Conservation (phyloP, 208 protist genomes). For the Acanthamoeba lugdunensis region DNA sequence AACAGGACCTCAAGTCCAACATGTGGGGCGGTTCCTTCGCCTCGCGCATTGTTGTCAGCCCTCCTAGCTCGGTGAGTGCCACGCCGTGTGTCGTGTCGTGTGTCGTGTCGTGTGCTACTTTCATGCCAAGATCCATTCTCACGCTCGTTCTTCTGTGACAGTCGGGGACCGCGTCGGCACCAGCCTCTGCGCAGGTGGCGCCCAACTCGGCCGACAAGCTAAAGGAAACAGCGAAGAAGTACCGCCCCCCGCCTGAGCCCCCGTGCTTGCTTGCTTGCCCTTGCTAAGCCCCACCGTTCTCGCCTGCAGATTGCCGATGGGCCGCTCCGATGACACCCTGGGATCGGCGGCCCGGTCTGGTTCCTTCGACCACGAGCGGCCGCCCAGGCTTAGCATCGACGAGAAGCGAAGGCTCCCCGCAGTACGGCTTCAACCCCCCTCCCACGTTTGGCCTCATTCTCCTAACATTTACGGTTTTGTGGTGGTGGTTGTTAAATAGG, state of each 20-base stretch:
- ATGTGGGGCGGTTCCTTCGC: conserved; percentile 30
- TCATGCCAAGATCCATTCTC: too few species aligned
- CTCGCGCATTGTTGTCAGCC: neutral
- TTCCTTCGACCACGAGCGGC: neutral
- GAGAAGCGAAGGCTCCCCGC: neutral
- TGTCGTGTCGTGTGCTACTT: too few species aligned
- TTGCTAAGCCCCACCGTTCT: neutral
- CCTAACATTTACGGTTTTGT: too few species aligned
- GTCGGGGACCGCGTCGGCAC: neutral
- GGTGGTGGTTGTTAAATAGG: neutral
- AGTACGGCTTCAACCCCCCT: neutral
- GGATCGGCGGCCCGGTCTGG: neutral
- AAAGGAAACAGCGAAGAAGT: neutral
- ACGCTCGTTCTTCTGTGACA: neutral
- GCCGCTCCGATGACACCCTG: neutral
- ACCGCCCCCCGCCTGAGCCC: neutral
- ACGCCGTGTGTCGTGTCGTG: neutral
- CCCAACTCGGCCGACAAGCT: neutral
- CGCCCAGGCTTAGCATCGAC: conserved; percentile 14
- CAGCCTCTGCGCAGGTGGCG: neutral
- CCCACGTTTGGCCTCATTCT: neutral
- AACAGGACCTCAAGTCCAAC: conserved; percentile 25
- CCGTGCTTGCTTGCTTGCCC: neutral
- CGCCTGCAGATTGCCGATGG: neutral
- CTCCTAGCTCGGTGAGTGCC: neutral